These are phyloP conservation scores for Saccharomycopsis fibuligera DNA, from an alignment of 805 yeast species.

Conservation along the genomic window DNA sequence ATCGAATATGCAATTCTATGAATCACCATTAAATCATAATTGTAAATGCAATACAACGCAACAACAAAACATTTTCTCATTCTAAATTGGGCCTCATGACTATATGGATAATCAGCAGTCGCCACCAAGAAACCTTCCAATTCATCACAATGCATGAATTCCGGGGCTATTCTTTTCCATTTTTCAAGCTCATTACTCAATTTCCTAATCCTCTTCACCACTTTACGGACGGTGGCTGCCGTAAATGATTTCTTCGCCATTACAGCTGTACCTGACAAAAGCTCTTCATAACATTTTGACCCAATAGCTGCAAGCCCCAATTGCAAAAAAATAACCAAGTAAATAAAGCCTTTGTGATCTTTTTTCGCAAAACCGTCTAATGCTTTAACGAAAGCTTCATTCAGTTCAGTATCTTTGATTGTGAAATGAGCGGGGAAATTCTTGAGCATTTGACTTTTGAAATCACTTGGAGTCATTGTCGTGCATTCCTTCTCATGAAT, in stretches of 20 bases:
- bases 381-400: constrained; percentile 6
- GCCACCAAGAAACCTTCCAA: background rate
- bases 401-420: background rate
- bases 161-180: constrained; percentile 1
- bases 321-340: constrained; percentile 1
- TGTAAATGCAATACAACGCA: constrained; percentile 1
- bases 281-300: constrained; percentile 1
- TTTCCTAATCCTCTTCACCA: background rate
- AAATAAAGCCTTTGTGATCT: constrained; percentile 2
- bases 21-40: constrained; percentile 6
- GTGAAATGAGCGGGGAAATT: constrained; percentile 2
- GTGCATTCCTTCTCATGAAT: constrained; percentile 37
- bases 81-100: background rate
- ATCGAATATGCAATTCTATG: constrained; percentile 1
- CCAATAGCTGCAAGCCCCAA: constrained; percentile 1
- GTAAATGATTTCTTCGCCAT: background rate
- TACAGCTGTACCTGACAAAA: constrained; percentile 6
- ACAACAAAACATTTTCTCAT: background rate
- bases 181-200: constrained; percentile 1
- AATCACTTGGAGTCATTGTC: constrained; percentile 21
- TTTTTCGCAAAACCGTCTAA: background rate
- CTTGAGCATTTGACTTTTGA: constrained; percentile 2
- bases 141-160: background rate
- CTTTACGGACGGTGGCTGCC: background rate
- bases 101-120: background rate